A percentile compares a stretch with the other conserved stretches of the same genome.
phyloP scores from a whole-genome alignment of 1,139 yeast species.

The Hemisphaericaspora xylanilytica region DNA sequence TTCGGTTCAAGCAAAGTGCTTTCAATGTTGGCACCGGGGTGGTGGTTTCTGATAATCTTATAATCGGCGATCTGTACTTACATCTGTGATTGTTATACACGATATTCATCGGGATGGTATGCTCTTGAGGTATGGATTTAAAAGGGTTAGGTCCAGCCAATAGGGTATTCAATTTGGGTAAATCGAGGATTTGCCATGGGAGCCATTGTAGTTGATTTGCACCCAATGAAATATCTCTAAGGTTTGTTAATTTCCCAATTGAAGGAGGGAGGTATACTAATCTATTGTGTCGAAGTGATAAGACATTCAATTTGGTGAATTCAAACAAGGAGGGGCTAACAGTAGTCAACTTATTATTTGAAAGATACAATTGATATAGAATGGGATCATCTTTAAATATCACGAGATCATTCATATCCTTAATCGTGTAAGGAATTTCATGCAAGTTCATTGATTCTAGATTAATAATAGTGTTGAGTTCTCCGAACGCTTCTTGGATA shows the following conservation, averaged over 20 bases:
- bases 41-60: conserved; percentile 11
- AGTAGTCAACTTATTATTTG: conserved; percentile 33
- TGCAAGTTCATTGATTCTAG: conserved; percentile 37
- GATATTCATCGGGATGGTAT: conserved; percentile 22
- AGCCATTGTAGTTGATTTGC: conserved; percentile 35
- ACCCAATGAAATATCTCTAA: conserved; percentile 41
- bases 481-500: conserved; percentile 42
- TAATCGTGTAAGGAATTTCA: conserved; percentile 45
- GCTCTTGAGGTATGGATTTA: conserved; percentile 25
- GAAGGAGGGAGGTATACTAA: conserved; percentile 34
- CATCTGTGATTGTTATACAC: conserved; percentile 11
- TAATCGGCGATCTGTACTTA: conserved; percentile 25
- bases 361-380: conserved; percentile 36
- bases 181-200: conserved; percentile 36
- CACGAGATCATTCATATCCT: conserved; percentile 44
- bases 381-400: conserved; percentile 24
- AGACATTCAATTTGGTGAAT: conserved; percentile 42
- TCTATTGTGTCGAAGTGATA: conserved; percentile 41
- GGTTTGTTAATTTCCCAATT: conserved; percentile 29
- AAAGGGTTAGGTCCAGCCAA: conserved; percentile 49
- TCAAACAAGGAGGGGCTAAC: conserved; percentile 41
- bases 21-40: conserved; percentile 31
- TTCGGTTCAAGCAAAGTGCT: conserved; percentile 31
- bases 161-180: conserved; percentile 30
- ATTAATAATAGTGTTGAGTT: conserved; percentile 32